Evolutionary conservation across 2,329 filamentous ascomycete genomes (phyloP), one percentile per base, ranked within the genome.

Genomic region (Nemania abortiva): DNA sequence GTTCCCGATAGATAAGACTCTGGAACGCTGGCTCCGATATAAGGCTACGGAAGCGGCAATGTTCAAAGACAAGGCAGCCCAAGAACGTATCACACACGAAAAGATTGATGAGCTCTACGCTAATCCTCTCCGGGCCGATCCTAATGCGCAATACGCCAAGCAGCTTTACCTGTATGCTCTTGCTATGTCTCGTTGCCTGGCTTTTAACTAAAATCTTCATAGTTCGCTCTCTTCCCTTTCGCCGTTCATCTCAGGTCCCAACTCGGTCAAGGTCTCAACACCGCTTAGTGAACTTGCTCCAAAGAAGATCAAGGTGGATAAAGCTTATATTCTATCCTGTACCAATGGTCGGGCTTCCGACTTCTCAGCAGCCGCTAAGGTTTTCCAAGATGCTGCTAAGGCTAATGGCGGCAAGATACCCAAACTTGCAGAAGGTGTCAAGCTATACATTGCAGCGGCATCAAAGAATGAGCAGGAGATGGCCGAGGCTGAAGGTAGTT

Each of bases 391-490:
- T 47, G 93, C 92, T 0, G 88, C 91, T 0, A 87, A 53, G 47
- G 47, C 20, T 89, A 64, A n/a, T n/a, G 84, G 84, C 27, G 92
- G 90, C 15, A 83, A 86, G 64, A 81, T 88, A 6, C 87, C 93
- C 22, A 93, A 91, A 81, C 86, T 97, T 66, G 90, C 92, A 0
- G 83, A 88, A 0, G 89, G 91, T 31, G 94, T 98, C 49, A 87
- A 94, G 65, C 90, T 98, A 77, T 98, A 98, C 81, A 92, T 98
- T 70, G 92, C 95, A 0, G 94, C 95, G 0, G 95, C 95, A 0
- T 98, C 95, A 0, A 77, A 89, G 0, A 84, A 88, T 0, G 95
- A 98, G 79, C 94, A 98, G 79, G 80, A 88, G 66, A 85, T 87
- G 0, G 92, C 95, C 0, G 93, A 97, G 80, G 91, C 91, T 64